Evolutionary conservation across 352 stramenopile species (phyloP), one percentile per base, ranked within the genome.

Genomic region (Globisporangium camurandrum): DNA sequence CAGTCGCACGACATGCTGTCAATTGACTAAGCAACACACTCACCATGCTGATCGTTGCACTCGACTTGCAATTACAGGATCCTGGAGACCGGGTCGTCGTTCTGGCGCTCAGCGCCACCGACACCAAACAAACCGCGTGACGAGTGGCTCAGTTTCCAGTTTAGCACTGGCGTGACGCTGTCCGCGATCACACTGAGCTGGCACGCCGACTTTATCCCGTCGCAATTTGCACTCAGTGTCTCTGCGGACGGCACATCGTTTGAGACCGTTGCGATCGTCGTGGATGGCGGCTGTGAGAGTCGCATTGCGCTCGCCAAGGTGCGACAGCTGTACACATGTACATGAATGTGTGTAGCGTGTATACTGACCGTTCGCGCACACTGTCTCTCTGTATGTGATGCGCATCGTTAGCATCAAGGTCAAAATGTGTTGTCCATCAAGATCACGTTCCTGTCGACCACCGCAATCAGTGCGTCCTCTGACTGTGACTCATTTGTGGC

Each of bases 121-220:
- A 44, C 45, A 16, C 37, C 64, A 42, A 48, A 61, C 37, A 56
- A 63, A 2, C 24, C 54, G 12, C 26, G 59, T 23, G 51, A 71
- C 19, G 73, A 85, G 40, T 85, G 73, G 67, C 50, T 88, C 46
- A 61, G 65, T 30, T 61, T 76, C 27, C 66, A 82, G 39, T 88
- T 88, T 31, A 66, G 50, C 20, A 55, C 67, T 19, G 49, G 57
- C 10, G 59, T 83, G 22, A 62, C 61, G n/a, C 52, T 88, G 10
- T 80, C 62, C 12, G 57, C 53, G 7, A 54, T 86, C 45, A 63
- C 66, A 44, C 45, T 88, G 23, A 64, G 48, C 17, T 88, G 75
- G 75, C 61, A 73, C 49, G 20, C 51, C 45, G 54, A 69, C 44
- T 69, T 67, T 55, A 48, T 67, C 9, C 73, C 73, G 4, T 46